Conservation (phyloP, 2,329 filamentous ascomycete genomes). For the Trichoderma atrobrunneum region DNA sequence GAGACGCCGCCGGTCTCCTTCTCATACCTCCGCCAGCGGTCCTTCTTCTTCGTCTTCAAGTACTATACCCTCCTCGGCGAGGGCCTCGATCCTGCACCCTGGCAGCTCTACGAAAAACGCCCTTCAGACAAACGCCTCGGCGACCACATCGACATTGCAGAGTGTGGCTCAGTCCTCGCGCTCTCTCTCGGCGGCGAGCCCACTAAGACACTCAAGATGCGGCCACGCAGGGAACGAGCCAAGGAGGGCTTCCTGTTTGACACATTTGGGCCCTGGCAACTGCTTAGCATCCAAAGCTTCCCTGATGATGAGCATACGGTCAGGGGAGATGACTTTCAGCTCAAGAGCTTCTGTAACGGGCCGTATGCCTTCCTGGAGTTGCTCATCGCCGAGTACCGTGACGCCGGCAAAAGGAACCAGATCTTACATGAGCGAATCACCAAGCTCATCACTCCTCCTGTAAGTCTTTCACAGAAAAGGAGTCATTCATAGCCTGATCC, state of each 20-base stretch:
- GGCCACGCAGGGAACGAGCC: slow-evolving; percentile 45
- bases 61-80: slow-evolving; percentile 61
- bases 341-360: slow-evolving; percentile 57
- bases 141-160: slow-evolving; percentile 57
- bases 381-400: slow-evolving; percentile 57
- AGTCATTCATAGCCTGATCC: neutral
- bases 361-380: slow-evolving; percentile 60
- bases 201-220: slow-evolving; percentile 48
- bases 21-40: slow-evolving; percentile 47
- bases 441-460: slow-evolving; percentile 56
- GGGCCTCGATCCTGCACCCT: slow-evolving; percentile 54
- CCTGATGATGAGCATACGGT: slow-evolving; percentile 57
- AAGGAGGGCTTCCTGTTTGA: slow-evolving; percentile 54
- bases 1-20: slow-evolving; percentile 20
- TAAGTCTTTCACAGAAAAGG: slow-evolving; percentile 26
- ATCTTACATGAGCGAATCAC: slow-evolving; percentile 56
- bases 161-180: slow-evolving; percentile 59
- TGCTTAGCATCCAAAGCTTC: slow-evolving; percentile 57
- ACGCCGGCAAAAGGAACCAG: slow-evolving; percentile 57
- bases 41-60: slow-evolving; percentile 63
- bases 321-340: slow-evolving; percentile 51
- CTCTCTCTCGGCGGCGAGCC: slow-evolving; percentile 54
- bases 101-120: slow-evolving; percentile 56
- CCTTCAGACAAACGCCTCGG: slow-evolving; percentile 36
- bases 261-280: slow-evolving; percentile 59